Percentiles rank a stretch among this genome's conserved stretches.
phyloP scores from a whole-genome alignment of 176 grass and related monocot genomes.

The Zea mays region DNA sequence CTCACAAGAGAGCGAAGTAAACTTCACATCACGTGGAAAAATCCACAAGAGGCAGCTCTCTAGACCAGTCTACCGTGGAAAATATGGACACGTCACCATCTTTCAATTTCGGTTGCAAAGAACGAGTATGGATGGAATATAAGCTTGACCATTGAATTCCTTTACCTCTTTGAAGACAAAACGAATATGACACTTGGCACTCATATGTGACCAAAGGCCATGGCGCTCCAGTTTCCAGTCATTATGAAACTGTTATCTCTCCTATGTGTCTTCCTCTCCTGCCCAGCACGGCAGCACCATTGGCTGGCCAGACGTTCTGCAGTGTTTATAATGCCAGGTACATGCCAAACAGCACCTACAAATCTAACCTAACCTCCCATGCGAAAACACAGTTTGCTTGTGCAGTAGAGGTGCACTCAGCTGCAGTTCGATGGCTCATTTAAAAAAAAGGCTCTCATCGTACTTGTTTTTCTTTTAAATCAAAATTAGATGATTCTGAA shows the following conservation, averaged over 20 bases:
- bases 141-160: conserved; percentile 26
- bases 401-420: conserved; percentile 19
- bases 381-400: conserved; percentile 3
- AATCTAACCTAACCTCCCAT: conserved; percentile 35
- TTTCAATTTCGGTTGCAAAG: background rate
- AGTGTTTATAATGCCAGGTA: conserved; percentile 31
- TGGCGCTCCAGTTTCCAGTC: conserved; percentile 5
- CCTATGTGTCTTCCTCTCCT: conserved; percentile 30
- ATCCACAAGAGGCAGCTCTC: background rate
- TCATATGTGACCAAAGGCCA: background rate
- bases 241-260: conserved; percentile 10
- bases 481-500: too few relatives aligned
- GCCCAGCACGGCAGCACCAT: background rate
- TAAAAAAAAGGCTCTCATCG: too few relatives aligned
- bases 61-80: conserved; percentile 11
- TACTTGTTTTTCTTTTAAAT: too few relatives aligned
- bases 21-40: background rate
- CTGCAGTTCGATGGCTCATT: background rate
- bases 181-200: conserved; percentile 27
- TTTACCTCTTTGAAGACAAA: conserved; percentile 27
- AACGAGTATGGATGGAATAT: conserved; percentile 4
- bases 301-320: conserved; percentile 15
- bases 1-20: background rate
- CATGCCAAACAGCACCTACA: conserved; percentile 34
- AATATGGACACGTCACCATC: background rate